phyloP scores from a whole-genome alignment of 75 land plant species.

The Ceratopteris richardii region DNA sequence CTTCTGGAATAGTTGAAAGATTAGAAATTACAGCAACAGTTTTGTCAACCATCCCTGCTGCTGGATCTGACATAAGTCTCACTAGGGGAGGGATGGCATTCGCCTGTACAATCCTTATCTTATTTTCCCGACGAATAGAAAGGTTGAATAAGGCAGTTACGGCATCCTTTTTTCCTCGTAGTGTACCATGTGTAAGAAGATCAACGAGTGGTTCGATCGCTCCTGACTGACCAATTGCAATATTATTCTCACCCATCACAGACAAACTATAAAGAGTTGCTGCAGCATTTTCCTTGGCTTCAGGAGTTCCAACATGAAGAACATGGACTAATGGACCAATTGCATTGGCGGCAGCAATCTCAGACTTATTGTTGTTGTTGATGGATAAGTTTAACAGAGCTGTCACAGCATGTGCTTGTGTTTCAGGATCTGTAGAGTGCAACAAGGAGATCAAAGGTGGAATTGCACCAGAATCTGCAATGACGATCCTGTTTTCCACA shows the following conservation, averaged over 20 bases:
- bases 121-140: slow-evolving; percentile 43
- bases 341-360: slow-evolving; percentile 53
- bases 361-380: slow-evolving; percentile 58
- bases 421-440: slow-evolving; percentile 34
- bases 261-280: slow-evolving; percentile 59
- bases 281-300: slow-evolving; percentile 71
- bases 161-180: slow-evolving; percentile 81
- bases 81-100: slow-evolving; percentile 65
- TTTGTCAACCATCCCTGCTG: slow-evolving; percentile 70
- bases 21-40: slow-evolving; percentile 41
- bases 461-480: slow-evolving; percentile 64
- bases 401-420: slow-evolving; percentile 68
- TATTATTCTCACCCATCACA: slow-evolving; percentile 40
- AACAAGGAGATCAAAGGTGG: slow-evolving; percentile 45
- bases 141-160: slow-evolving; percentile 53
- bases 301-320: slow-evolving; percentile 43
- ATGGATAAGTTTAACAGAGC: too few species aligned
- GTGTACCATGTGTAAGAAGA: slow-evolving; percentile 43
- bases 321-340: slow-evolving; percentile 49
- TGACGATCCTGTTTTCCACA: slow-evolving; percentile 48
- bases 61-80: slow-evolving; percentile 57
- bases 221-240: slow-evolving; percentile 59
- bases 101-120: slow-evolving; percentile 47
- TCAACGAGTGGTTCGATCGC: slow-evolving; percentile 60
- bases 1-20: slow-evolving; percentile 37